phyloP scores from a whole-genome alignment of 352 stramenopile genomes.

The Phytophthora fragariae region DNA sequence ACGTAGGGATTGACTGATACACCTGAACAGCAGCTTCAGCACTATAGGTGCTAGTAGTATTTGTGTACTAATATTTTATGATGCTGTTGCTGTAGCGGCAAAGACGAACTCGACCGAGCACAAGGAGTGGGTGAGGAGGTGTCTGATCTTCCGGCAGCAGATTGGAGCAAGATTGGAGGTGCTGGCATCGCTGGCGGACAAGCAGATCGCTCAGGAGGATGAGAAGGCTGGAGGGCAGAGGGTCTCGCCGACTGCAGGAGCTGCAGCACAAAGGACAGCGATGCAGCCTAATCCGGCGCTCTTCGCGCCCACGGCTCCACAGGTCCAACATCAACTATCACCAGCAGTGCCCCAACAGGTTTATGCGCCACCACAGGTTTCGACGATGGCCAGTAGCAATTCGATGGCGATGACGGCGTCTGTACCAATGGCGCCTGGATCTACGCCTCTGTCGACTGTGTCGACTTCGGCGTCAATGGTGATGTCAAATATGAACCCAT shows the following conservation, averaged over 20 bases:
- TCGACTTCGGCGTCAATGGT: conserved; percentile 26
- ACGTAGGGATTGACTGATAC: conserved; percentile 51
- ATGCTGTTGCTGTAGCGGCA: conserved; percentile 42
- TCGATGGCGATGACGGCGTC: conserved; percentile 20
- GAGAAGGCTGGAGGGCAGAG: conserved; percentile 32
- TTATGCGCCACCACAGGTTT: conserved; percentile 21
- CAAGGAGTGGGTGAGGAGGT: conserved; percentile 81
- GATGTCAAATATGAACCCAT: conserved; percentile 36
- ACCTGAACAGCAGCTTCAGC: not conserved
- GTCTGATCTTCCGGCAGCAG: conserved; percentile 69
- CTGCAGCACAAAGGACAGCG: conserved; percentile 16
- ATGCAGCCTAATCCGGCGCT: conserved; percentile 8
- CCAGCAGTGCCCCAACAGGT: conserved; percentile 9
- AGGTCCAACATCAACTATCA: conserved; percentile 14
- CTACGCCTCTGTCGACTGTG: not conserved
- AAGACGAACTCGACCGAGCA: conserved; percentile 63
- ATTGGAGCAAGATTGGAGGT: conserved; percentile 77
- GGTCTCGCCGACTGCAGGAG: conserved; percentile 10
- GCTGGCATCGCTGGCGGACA: conserved; percentile 81
- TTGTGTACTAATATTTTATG: not conserved
- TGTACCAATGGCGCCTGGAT: conserved; percentile 11
- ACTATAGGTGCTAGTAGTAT: not conserved
- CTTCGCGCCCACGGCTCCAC: conserved; percentile 2
- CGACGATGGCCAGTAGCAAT: conserved; percentile 22
- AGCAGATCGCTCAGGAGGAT: conserved; percentile 78